Evolutionary conservation across 2,329 filamentous ascomycete genomes (phyloP).

Genomic region (Botrytis aclada): DNA sequence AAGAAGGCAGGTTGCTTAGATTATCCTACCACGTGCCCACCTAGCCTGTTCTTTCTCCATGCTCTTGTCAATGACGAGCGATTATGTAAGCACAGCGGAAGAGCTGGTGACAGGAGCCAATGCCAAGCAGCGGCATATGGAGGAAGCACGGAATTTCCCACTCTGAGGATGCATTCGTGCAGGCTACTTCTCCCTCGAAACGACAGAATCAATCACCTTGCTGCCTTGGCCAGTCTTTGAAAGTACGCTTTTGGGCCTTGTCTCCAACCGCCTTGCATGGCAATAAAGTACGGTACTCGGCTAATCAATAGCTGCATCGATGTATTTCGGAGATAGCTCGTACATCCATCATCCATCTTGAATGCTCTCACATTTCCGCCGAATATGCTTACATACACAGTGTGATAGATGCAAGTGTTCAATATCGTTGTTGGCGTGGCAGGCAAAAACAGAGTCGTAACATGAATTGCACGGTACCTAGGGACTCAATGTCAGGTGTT

Average conservation of each 20-base stretch:
- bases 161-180: not conserved
- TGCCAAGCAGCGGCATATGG: not conserved
- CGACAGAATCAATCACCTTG: not conserved
- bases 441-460: not conserved
- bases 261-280: not conserved
- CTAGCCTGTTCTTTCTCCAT: not conserved
- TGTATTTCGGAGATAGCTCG: not conserved
- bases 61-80: not conserved
- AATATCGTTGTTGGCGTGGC: not conserved
- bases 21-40: too few relatives aligned
- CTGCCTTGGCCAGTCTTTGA: too few relatives aligned
- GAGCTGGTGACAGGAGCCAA: too few relatives aligned
- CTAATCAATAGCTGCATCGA: not conserved
- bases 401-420: not conserved
- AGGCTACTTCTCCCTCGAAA: too few relatives aligned
- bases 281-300: not conserved
- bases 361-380: not conserved
- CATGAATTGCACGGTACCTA: not conserved
- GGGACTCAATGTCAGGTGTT: not conserved
- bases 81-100: slow-evolving; percentile 2
- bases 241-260: not conserved
- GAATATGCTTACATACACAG: not conserved
- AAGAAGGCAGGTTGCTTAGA: not conserved
- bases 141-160: not conserved
- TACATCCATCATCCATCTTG: not conserved